Evolutionary conservation across 129 eudicot genomes (phyloP).

Genomic region (Deinandra increscens): DNA sequence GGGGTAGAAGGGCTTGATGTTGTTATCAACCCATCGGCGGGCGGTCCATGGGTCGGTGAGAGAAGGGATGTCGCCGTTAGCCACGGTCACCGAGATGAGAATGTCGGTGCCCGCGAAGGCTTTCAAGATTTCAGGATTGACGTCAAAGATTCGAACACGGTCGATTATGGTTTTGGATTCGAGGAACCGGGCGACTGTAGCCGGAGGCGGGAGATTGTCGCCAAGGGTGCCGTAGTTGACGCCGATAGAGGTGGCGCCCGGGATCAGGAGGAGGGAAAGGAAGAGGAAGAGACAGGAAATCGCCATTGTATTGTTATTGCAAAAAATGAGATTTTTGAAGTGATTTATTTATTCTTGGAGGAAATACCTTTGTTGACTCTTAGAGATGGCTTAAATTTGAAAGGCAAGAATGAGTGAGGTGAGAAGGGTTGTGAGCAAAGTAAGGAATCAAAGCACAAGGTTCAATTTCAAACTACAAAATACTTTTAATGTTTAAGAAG

Average conservation of each 20-base stretch:
- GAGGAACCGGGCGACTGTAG: slow-evolving; percentile 30
- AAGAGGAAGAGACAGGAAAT: slow-evolving; percentile 19
- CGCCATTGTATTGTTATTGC: slow-evolving; percentile 25
- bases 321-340: slow-evolving; percentile 4
- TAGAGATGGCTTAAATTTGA: slow-evolving; percentile 10
- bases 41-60: slow-evolving; percentile 51
- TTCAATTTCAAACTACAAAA: not conserved
- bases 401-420: slow-evolving; percentile 29
- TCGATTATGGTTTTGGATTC: slow-evolving; percentile 38
- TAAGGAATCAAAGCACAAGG: slow-evolving; percentile 21
- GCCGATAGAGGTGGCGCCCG: slow-evolving; percentile 33
- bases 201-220: slow-evolving; percentile 50
- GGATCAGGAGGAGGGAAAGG: slow-evolving; percentile 22
- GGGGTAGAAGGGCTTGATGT: slow-evolving; percentile 36
- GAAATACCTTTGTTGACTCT: not conserved
- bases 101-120: slow-evolving; percentile 73
- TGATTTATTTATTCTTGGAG: slow-evolving; percentile 4
- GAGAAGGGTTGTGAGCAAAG: slow-evolving; percentile 17
- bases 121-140: slow-evolving; percentile 55
- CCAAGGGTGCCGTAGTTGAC: slow-evolving; percentile 40
- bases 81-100: slow-evolving; percentile 69
- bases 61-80: slow-evolving; percentile 82
- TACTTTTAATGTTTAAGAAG: too few relatives aligned
- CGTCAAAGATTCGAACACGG: slow-evolving; percentile 61
- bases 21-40: slow-evolving; percentile 48